phyloP scores from a whole-genome alignment of 371 early-diverging fungal species.

The Saksenaea vasiformis region DNA sequence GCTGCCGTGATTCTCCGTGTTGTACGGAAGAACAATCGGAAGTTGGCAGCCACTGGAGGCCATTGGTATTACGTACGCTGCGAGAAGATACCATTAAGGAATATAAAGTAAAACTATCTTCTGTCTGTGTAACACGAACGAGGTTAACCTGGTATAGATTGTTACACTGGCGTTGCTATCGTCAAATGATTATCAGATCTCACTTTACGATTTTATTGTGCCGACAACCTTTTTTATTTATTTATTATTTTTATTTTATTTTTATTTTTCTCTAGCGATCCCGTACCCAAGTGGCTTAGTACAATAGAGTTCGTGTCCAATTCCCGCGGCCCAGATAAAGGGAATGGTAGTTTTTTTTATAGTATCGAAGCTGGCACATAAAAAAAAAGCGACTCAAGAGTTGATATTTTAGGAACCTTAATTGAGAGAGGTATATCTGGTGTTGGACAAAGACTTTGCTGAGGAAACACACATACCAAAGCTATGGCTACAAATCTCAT shows the following conservation, averaged over 20 bases:
- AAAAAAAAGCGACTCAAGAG: not conserved
- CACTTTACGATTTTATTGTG: not conserved
- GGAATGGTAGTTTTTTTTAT: not conserved
- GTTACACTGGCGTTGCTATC: not conserved
- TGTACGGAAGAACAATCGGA: constrained; percentile 5
- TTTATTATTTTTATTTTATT: too few relatives aligned
- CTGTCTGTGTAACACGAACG: too few relatives aligned
- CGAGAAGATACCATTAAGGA: too few relatives aligned
- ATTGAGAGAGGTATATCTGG: not conserved
- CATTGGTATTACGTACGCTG: not conserved
- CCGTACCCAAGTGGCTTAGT: not conserved
- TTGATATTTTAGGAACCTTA: constrained; percentile 2
- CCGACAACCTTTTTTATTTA: not conserved
- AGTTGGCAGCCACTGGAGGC: not conserved
- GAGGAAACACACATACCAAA: not conserved
- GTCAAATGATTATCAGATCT: not conserved
- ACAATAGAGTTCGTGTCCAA: not conserved
- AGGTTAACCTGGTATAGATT: not conserved
- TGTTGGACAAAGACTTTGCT: not conserved
- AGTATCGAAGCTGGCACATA: not conserved
- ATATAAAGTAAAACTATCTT: too few relatives aligned
- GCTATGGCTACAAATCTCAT: too few relatives aligned
- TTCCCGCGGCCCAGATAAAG: not conserved
- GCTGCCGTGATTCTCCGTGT: not conserved
- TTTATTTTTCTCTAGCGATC: not conserved